Base-by-base conservation (phyloP, 2,329 filamentous ascomycete species). In the Penicillium sp. region DNA sequence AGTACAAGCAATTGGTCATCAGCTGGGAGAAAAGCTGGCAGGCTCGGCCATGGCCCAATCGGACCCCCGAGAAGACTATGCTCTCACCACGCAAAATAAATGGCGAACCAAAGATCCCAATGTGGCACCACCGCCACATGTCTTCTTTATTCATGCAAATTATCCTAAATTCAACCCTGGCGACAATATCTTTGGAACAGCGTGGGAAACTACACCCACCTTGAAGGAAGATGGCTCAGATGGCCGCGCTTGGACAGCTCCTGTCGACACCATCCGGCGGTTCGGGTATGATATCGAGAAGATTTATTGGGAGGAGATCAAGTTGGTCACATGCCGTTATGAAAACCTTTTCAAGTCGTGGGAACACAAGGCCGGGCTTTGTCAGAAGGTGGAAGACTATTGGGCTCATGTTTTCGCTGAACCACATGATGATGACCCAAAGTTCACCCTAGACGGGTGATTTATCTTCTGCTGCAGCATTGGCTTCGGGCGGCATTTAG, bases 161-260 rank as follows among this genome's bases (percentile, higher is more conserved):
- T 69, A 74, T 43, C 75, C 75, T 25, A 76, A 76, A 52, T 73
- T 77, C 49, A 74, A 77, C 42, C 74, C 75, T 0, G 66, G 67
- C 4, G 72, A 72, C 43, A 68, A 71, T 11, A 64, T 76, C 3
- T 77, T 75, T 48, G 75, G 73, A 7, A 58, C 66, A 40, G 64
- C 67, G 3, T 75, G 68, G 63, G 75, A 75, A 45, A 73, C 70
- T 2, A 64, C 68, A 1, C 75, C 74, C 22, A 73, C 71, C 0
- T 53, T 72, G 6, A 68, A 71, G 18, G 53, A 71, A 3, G 71
- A 75, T 42, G 73, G 71, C 14, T 65, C 66, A 1, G 71, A 70
- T 26, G 66, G 68, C 48, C 70, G 72, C 15, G 71, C 71, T 42
- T 77, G 74, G 74, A 69, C 66, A 3, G 65, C 67, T 14, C 67